phyloP scores from a whole-genome alignment of 768 basidiomycete genomes.

The Hygrocybe coccinea region DNA sequence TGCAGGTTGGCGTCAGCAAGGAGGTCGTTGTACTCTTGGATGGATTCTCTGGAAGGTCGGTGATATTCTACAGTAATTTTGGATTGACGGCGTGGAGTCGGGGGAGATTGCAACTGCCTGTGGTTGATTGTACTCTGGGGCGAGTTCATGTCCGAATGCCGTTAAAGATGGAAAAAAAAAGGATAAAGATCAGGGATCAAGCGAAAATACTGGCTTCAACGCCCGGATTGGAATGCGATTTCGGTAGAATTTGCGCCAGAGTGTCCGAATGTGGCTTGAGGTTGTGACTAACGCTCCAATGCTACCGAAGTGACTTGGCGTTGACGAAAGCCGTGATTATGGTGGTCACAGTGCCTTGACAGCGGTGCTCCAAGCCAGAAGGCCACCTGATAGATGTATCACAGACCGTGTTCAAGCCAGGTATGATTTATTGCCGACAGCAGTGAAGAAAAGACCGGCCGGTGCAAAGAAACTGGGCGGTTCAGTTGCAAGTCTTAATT shows the following conservation, averaged over 20 bases:
- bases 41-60: constrained; percentile 66
- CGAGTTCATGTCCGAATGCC: not conserved
- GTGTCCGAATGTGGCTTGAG: not conserved
- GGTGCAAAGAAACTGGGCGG: no score
- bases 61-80: constrained; percentile 75
- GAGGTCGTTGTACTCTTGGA: constrained; percentile 73
- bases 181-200: not conserved
- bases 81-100: constrained; percentile 42
- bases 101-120: not conserved
- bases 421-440: no score
- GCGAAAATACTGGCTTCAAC: not conserved
- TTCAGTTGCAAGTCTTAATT: no score
- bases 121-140: not conserved
- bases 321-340: not conserved
- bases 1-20: constrained; percentile 55
- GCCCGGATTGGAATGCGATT: not conserved
- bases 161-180: not conserved
- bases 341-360: not conserved
- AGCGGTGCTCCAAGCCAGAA: not conserved
- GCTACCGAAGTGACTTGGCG: not conserved
- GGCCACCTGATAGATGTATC: no score
- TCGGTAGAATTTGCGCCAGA: not conserved
- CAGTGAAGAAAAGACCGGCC: no score
- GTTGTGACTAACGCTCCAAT: not conserved
- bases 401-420: no score